Evolutionary conservation across 208 protist species (phyloP).

Genomic region (Zelonia costaricensis): DNA sequence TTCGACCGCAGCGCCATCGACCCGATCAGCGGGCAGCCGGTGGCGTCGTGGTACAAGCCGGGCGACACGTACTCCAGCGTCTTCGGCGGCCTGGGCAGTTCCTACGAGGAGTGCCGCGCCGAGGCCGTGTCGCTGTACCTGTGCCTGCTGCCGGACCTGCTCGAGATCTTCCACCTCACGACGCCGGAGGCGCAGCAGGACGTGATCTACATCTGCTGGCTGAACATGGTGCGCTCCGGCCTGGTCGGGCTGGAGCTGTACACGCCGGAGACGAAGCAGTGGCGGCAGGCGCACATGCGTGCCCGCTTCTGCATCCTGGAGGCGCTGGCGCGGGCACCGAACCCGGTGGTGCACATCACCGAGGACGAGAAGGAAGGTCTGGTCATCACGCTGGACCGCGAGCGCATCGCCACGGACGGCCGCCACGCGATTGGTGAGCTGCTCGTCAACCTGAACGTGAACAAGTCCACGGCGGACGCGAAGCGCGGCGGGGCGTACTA

Average conservation of each 20-base stretch:
- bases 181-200: conserved; percentile 42
- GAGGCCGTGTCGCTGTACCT: conserved; percentile 92
- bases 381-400: conserved; percentile 63
- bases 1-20: conserved; percentile 72
- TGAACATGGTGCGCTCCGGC: conserved; percentile 93
- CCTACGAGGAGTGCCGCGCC: conserved; percentile 92
- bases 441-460: conserved; percentile 68
- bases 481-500: conserved; percentile 58
- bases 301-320: conserved; percentile 90
- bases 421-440: conserved; percentile 71
- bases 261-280: conserved; percentile 80
- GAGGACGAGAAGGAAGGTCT: conserved; percentile 58
- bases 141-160: conserved; percentile 53
- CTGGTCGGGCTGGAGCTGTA: conserved; percentile 91
- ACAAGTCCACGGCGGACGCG: conserved; percentile 82
- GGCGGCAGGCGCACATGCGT: conserved; percentile 93
- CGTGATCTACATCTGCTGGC: conserved; percentile 86
- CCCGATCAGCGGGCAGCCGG: conserved; percentile 66
- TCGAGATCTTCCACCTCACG: conserved; percentile 59
- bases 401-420: conserved; percentile 82
- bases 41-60: conserved; percentile 83
- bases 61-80: conserved; percentile 89
- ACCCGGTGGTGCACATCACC: conserved; percentile 59
- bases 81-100: conserved; percentile 69
- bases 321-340: conserved; percentile 55